Evolutionary conservation across 768 basidiomycete genomes (phyloP), one percentile per base, ranked within the genome.

Genomic region (Kwoniella shandongensis): DNA sequence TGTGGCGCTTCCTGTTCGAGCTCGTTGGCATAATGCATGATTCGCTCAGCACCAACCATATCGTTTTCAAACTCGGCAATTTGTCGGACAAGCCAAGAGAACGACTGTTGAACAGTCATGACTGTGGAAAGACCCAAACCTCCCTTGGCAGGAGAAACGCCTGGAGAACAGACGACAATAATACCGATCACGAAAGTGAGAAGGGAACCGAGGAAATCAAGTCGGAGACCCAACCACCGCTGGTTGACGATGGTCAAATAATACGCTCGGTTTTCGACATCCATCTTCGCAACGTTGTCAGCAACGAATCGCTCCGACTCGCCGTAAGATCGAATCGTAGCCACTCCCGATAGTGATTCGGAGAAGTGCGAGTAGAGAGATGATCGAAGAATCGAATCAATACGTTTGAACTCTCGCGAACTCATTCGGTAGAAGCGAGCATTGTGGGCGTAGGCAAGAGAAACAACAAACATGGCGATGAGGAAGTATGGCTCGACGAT

Each of bases 301-400:
- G 76, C 74, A 42, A 81, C 77, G 80, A 96, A 98, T 13, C 91
- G 82, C 2, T 84, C 80, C 2, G 81, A 74, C 72, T 89, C 92
- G 11, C 86, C 86, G 59, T 94, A 96, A 0, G 91, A 90, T 26
- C 91, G 84, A 48, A 94, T 91, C 7, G 90, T 92, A 0, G 88
- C 82, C 36, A 94, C 76, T 17, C 93, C 93, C 11, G 87, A 86
- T 11, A 96, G 79, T 26, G 87, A 88, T 78, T 96, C 92, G 2
- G 89, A 89, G 77, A 96, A 96, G 70, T 93, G 91, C 0, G 90
- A 86, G 73, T 96, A 96, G 17, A 97, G 77, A 0, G 87, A 86
- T 0, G 88, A 88, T 23, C 91, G 85, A 26, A 96, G 76, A n/a
- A 94, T 81, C 23, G 89, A 85, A 78, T 94, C 90, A 17, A 76